A percentile compares a stretch with the other conserved stretches of the same genome.
phyloP scores from a whole-genome alignment of 495 filamentous ascomycete genomes.

The Hypomontagnella submonticulosa region DNA sequence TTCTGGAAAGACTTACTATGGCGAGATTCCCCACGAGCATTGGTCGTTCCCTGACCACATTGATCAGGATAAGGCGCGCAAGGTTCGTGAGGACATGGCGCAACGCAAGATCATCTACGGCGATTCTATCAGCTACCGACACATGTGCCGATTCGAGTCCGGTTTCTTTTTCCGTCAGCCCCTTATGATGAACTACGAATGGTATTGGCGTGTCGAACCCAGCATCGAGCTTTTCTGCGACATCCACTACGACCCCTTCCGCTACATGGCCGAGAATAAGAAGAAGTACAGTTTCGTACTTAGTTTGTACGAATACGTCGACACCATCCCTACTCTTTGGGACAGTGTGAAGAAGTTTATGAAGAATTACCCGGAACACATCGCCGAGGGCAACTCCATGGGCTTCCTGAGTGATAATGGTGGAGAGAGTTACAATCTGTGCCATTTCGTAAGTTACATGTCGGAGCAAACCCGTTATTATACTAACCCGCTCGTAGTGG shows the following conservation, averaged over 20 bases:
- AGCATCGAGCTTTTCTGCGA: constrained; percentile 90
- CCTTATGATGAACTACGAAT: constrained; percentile 85
- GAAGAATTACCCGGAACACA: constrained; percentile 85
- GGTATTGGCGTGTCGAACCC: constrained; percentile 93
- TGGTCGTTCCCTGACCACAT: constrained; percentile 92
- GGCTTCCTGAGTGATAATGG: constrained; percentile 89
- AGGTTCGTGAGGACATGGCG: constrained; percentile 85
- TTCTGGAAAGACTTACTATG: constrained; percentile 92
- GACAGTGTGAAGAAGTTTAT: constrained; percentile 93
- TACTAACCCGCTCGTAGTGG: constrained; percentile 67
- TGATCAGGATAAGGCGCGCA: constrained; percentile 83
- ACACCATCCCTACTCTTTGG: constrained; percentile 97
- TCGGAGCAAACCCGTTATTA: background rate
- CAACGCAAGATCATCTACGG: constrained; percentile 92
- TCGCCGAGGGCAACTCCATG: constrained; percentile 86
- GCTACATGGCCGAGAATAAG: constrained; percentile 84
- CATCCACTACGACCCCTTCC: constrained; percentile 84
- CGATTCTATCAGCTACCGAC: constrained; percentile 89
- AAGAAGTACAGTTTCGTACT: constrained; percentile 93
- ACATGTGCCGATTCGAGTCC: constrained; percentile 95
- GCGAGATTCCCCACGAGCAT: constrained; percentile 82
- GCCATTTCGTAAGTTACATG: constrained; percentile 82
- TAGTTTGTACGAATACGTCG: constrained; percentile 92
- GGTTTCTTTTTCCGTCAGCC: constrained; percentile 92
- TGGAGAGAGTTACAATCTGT: constrained; percentile 92